Percentiles rank a stretch among this genome's conserved stretches.
These are phyloP conservation scores for Monosporozyma unispora DNA, from an alignment of 805 yeast genomes.

Conservation along the genomic window DNA sequence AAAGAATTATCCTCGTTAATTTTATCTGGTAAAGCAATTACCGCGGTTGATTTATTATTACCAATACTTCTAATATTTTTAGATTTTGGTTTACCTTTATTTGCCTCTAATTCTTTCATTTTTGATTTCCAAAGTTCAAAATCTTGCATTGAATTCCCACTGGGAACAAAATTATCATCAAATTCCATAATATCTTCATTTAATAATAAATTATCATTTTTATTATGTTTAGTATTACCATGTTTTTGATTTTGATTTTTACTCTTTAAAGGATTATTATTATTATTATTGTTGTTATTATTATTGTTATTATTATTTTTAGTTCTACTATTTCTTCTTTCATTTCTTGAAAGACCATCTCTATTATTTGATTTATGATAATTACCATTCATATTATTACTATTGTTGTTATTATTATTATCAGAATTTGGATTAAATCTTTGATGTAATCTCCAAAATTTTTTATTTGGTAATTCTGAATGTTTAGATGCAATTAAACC, in stretches of 20 bases:
- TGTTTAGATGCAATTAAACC: slow-evolving; percentile 28
- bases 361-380: slow-evolving; percentile 8
- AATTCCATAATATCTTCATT: slow-evolving; percentile 22
- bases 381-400: slow-evolving; percentile 8
- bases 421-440: slow-evolving; percentile 14
- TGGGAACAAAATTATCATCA: slow-evolving; percentile 27
- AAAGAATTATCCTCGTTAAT: background rate
- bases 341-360: slow-evolving; percentile 8
- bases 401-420: slow-evolving; percentile 8
- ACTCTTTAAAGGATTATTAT: background rate
- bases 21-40: background rate
- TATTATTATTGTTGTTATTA: slow-evolving; percentile 5
- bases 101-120: slow-evolving; percentile 31
- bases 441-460: slow-evolving; percentile 41
- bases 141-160: slow-evolving; percentile 32
- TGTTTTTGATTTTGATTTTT: slow-evolving; percentile 11
- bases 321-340: slow-evolving; percentile 16
- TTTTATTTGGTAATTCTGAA: slow-evolving; percentile 36
- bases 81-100: slow-evolving; percentile 10
- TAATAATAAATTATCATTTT: slow-evolving; percentile 3
- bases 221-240: slow-evolving; percentile 4
- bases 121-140: slow-evolving; percentile 35
- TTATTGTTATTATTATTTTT: slow-evolving; percentile 8
- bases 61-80: background rate
- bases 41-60: background rate